Percentiles rank a stretch among this genome's conserved stretches.
Evolutionary conservation across 2,329 filamentous ascomycete species (phyloP).

Genomic region (Beauveria bassiana): DNA sequence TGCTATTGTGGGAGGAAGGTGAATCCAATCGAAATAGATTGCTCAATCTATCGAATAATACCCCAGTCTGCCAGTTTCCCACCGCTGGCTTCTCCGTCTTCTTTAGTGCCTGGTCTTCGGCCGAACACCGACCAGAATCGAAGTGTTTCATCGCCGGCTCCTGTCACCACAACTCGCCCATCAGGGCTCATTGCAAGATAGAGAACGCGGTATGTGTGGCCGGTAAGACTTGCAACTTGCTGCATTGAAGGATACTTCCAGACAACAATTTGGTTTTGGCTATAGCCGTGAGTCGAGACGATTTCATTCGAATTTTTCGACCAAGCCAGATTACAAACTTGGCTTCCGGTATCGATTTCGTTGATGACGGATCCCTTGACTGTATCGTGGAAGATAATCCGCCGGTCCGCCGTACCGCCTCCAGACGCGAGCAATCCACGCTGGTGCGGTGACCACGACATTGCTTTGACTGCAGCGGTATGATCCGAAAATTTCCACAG

Average conservation of each 20-base stretch:
- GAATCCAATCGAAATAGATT: not conserved
- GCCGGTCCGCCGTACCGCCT: conserved; percentile 88
- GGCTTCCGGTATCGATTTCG: conserved; percentile 91
- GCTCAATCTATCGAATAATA: conserved; percentile 57
- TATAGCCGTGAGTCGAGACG: conserved; percentile 93
- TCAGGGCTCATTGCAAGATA: conserved; percentile 98
- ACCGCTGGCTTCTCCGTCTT: conserved; percentile 54
- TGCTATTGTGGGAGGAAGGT: not conserved
- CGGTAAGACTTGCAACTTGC: conserved; percentile 88
- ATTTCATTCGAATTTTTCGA: conserved; percentile 97
- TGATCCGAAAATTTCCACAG: conserved; percentile 93
- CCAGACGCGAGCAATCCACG: conserved; percentile 90
- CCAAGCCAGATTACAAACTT: conserved; percentile 98
- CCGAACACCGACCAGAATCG: conserved; percentile 97
- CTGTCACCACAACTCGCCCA: conserved; percentile 87
- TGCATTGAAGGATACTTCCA: conserved; percentile 99
- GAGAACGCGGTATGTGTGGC: conserved; percentile 91
- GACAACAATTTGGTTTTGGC: conserved; percentile 96
- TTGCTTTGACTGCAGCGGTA: conserved; percentile 92
- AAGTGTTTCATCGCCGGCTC: conserved; percentile 91
- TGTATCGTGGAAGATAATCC: conserved; percentile 98
- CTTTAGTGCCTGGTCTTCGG: conserved; percentile 64
- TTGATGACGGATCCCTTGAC: conserved; percentile 71
- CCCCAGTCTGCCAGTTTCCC: conserved; percentile 70
- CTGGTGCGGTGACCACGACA: conserved; percentile 96